These are phyloP conservation scores for Diaporthe vaccinii DNA, from an alignment of 2,329 filamentous ascomycete genomes.

Conservation along the genomic window DNA sequence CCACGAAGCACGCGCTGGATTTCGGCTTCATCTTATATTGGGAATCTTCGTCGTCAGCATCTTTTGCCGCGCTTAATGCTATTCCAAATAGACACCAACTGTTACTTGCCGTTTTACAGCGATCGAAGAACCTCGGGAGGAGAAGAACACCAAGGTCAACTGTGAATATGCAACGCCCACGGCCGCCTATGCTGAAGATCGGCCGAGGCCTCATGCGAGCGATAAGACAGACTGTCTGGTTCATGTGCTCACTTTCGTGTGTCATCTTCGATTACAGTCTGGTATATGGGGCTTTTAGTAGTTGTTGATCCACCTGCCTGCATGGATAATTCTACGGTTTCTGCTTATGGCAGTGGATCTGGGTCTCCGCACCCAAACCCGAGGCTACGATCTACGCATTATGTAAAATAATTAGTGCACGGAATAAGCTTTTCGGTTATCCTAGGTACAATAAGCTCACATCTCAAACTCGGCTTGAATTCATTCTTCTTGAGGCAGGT, in stretches of 20 bases:
- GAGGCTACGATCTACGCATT: not conserved
- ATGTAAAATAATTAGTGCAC: slow-evolving; percentile 24
- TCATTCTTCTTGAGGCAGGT: not conserved
- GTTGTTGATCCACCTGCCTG: not conserved
- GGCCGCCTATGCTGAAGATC: not conserved
- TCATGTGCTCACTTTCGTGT: no score
- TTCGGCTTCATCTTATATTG: not conserved
- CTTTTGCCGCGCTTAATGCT: no score
- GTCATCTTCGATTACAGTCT: not conserved
- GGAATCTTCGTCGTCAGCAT: not conserved
- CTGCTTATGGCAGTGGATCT: not conserved
- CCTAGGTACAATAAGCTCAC: slow-evolving; percentile 14
- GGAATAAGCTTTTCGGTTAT: slow-evolving; percentile 25
- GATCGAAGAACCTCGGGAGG: not conserved
- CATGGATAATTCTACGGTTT: not conserved
- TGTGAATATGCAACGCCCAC: not conserved
- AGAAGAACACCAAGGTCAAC: not conserved
- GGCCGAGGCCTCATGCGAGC: not conserved
- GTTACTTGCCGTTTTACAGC: no score
- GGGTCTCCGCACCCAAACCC: not conserved
- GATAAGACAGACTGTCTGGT: no score
- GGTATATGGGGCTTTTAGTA: not conserved
- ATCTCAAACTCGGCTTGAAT: not conserved
- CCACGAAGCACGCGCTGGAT: no score
- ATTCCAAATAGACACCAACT: not conserved